Conservation (phyloP, 2,329 filamentous ascomycete genomes). For the Leptoxyphium fumago region DNA sequence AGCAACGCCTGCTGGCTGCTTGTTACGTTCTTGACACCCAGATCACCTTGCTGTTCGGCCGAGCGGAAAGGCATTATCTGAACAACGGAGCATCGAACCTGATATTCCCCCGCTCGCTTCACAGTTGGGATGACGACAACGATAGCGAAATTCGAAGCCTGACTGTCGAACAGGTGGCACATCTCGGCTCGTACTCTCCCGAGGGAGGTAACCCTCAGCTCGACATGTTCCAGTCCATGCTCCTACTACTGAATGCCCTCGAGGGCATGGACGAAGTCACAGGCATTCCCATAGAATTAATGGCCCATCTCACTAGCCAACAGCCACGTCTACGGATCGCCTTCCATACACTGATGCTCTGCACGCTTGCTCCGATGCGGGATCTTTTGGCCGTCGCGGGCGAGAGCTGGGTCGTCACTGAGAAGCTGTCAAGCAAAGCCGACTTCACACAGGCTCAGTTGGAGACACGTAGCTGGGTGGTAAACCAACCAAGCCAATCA, state of each 20-base stretch:
- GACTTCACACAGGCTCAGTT: conserved; percentile 20
- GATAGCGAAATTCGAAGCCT: neutral
- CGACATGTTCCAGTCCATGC: neutral
- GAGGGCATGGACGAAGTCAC: conserved; percentile 1
- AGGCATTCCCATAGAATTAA: neutral
- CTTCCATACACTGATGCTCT: conserved; percentile 23
- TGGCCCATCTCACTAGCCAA: conserved; percentile 11
- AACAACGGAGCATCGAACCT: conserved; percentile 16
- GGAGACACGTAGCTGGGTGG: conserved; percentile 23
- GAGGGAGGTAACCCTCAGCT: neutral
- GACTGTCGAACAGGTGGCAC: neutral
- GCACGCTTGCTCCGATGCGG: conserved; percentile 24
- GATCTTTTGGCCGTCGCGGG: conserved; percentile 29
- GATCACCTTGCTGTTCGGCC: conserved; percentile 18
- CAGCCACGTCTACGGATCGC: conserved; percentile 7
- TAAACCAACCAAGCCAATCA: neutral
- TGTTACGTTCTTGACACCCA: conserved; percentile 30
- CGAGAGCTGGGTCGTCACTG: conserved; percentile 31
- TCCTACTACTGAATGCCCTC: conserved; percentile 5
- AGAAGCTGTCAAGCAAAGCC: conserved; percentile 23
- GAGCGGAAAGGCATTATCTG: conserved; percentile 3
- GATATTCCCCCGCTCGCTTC: conserved; percentile 21
- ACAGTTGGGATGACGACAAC: conserved; percentile 23
- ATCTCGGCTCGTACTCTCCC: neutral
- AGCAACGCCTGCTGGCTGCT: conserved; percentile 24